Evolutionary conservation across 306 rosid species (phyloP).

Genomic region (Inga leiocalycina): DNA sequence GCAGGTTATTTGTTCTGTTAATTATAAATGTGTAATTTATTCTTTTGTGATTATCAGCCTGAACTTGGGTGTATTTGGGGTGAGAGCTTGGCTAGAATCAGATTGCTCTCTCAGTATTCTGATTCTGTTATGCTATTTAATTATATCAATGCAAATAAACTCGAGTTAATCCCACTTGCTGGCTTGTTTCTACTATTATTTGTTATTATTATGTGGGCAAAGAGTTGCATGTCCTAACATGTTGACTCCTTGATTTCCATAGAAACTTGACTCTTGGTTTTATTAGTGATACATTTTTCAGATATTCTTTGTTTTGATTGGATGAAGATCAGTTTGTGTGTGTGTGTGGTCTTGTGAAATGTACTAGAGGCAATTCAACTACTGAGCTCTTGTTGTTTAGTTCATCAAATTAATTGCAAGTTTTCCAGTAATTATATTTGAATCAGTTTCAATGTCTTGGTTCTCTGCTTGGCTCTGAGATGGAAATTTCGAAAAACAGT

Average conservation of each 20-base stretch:
- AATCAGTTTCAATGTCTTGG: too few species aligned
- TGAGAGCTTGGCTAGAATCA: background rate
- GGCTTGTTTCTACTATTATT: background rate
- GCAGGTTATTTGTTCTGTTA: background rate
- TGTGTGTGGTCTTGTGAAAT: background rate
- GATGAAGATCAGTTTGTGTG: too few species aligned
- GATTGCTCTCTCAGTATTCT: background rate
- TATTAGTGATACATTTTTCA: background rate
- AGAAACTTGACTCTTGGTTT: background rate
- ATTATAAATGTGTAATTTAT: too few species aligned
- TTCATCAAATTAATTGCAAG: background rate
- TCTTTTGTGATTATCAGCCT: background rate
- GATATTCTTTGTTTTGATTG: too few species aligned
- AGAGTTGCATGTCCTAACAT: background rate
- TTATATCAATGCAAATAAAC: background rate
- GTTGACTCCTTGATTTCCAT: background rate
- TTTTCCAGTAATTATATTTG: too few species aligned
- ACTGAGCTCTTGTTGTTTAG: background rate
- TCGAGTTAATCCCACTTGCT: background rate
- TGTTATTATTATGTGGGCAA: background rate
- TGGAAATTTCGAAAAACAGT: too few species aligned
- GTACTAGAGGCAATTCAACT: background rate
- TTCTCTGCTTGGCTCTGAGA: too few species aligned
- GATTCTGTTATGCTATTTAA: background rate
- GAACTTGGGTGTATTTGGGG: background rate